Percentiles rank a stretch among this genome's conserved stretches.
These are phyloP conservation scores for Lactifluus echinatus DNA, from an alignment of 768 basidiomycete genomes.

Conservation along the genomic window DNA sequence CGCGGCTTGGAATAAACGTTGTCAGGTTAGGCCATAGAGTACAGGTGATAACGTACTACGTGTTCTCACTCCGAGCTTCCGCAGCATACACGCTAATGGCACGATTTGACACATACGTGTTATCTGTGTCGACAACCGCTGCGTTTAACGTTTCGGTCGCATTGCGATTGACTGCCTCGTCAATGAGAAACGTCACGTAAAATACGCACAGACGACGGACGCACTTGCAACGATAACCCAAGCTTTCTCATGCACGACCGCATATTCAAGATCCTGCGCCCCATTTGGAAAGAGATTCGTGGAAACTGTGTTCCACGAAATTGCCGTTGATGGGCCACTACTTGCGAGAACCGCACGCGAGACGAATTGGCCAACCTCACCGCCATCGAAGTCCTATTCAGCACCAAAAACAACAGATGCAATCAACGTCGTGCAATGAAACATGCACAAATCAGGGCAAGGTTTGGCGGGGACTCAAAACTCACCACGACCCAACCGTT, in stretches of 20 bases:
- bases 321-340: slow-evolving; percentile 24
- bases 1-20: slow-evolving; percentile 7
- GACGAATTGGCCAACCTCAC: slow-evolving; percentile 40
- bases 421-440: not conserved
- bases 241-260: slow-evolving; percentile 40
- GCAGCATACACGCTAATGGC: slow-evolving; percentile 38
- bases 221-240: slow-evolving; percentile 51
- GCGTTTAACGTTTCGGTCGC: slow-evolving; percentile 21
- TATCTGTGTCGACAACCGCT: slow-evolving; percentile 27
- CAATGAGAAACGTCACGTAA: not conserved
- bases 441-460: too few relatives aligned
- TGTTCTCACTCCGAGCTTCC: slow-evolving; percentile 50
- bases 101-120: slow-evolving; percentile 33
- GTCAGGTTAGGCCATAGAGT: too few relatives aligned
- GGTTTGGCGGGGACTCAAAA: slow-evolving; percentile 2
- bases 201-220: too few relatives aligned
- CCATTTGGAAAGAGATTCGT: slow-evolving; percentile 40
- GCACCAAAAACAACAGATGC: not conserved
- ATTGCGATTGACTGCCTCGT: slow-evolving; percentile 33
- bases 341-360: slow-evolving; percentile 30
- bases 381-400: slow-evolving; percentile 52
- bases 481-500: slow-evolving; percentile 52
- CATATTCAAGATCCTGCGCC: slow-evolving; percentile 32
- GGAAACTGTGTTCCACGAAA: slow-evolving; percentile 40
- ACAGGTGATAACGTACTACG: slow-evolving; percentile 33